Base-by-base conservation (phyloP, 2,329 filamentous ascomycete species). In the Trichoderma sp. region DNA sequence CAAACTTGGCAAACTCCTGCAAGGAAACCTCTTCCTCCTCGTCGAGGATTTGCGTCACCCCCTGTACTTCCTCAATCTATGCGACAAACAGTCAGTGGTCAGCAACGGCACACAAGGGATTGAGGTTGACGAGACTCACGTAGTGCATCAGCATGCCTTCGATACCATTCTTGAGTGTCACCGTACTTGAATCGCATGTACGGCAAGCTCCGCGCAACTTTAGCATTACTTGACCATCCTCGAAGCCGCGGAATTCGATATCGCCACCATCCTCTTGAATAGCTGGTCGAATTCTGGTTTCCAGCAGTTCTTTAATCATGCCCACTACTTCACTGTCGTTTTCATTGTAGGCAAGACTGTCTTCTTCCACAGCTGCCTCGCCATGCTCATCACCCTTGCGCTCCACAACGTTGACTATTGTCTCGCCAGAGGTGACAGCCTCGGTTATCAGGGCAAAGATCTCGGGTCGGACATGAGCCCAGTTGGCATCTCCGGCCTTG, bases 61-160 rank as follows among this genome's bases (percentile, higher is more conserved):
- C 93, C 80, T 97, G 91, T 49, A 98, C 96, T 80, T 98, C 96
- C 79, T 97, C 94, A 73, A 98, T 97, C 88, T 97, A 81, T 31
- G 55, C n/a, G 49, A 68, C 35, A 16, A 56, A 29, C 53, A 59
- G 24, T 24, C 24, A 19, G 35, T n/a, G 19, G 63, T 58, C 52
- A 53, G 52, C 27, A 31, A 61, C 24, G 14, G 24, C 8, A 21
- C 3, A 33, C 16, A 31, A 21, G 7, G 29, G 47, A 52, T 55
- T 16, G 40, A 5, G 19, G 33, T 55, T 58, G 31, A 64, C 37
- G 6, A 63, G 65, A 88, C 91, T 87, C 80, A 94, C 92, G 80
- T 96, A 96, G 80, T 95, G 93, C 93, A 97, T 97, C 79, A 98
- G 81, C 96, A 99, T 98, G 73, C 92, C 93, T 85, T 99, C 96